Evolutionary conservation across 1,139 yeast genomes (phyloP), one percentile per base, ranked within the genome.

Genomic region (Neolecta irregularis): DNA sequence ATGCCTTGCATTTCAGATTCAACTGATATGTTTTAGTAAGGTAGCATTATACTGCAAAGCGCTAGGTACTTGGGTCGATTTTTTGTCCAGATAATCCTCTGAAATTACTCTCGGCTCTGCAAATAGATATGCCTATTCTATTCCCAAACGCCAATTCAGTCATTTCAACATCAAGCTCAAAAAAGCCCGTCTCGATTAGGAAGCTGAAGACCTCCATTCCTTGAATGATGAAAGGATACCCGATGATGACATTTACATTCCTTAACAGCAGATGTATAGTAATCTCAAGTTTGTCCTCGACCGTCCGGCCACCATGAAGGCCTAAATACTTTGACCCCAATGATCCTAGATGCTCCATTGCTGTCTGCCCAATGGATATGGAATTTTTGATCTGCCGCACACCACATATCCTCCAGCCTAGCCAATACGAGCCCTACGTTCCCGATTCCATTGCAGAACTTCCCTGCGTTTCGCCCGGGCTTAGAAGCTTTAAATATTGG

Each of bases 391-490:
- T 28, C 4, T 15, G 33, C 34, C 23, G 11, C 26, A 3, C 26
- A 13, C n/a, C 18, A 8, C 13, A 37, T 16, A 35, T 63, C 67
- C 24, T 62, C 66, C 37, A 70, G 54, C 22, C 64, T 62, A 25
- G 70, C 64, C 40, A 74, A 56, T 6, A 78, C 77, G 22, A 81
- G 62, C 0, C 93, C 94, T 23, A 69, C 52, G 41, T 74, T 69
- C 6, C 73, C 79, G 19, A 65, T 53, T 1, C 65, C 54, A 1
- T 73, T 55, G 9, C 80, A 51, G 6, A 83, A 50, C 11, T 69
- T 65, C 0, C 93, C 93, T 2, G 67, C 61, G 12, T 24, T 35
- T 34, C 66, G 54, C 20, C 35, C 13, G 19, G 35, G 12, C 21
- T n/a, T 9, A 20, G 24, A 15, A 8, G 28, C 24, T 16, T 28